Evolutionary conservation across 495 filamentous ascomycete species (phyloP), one percentile per base, ranked within the genome.

Genomic region (Pyrenula aspistea): DNA sequence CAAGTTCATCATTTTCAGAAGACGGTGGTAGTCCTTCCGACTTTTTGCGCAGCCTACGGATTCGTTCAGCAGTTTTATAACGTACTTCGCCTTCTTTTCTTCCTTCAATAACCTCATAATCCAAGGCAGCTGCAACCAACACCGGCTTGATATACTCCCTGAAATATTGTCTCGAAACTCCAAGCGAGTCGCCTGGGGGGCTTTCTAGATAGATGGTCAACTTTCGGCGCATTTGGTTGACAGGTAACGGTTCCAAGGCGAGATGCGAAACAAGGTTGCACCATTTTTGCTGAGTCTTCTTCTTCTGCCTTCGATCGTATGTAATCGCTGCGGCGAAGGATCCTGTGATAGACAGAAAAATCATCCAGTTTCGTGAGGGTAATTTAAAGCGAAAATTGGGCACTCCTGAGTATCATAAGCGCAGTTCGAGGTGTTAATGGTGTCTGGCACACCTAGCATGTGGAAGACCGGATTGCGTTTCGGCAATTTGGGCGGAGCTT

Each of bases 301-400:
- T 85, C 71, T 92, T 96, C 69, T 96, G 85, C 36, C 86, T 79
- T 60, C 89, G 89, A 71, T 99, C 93, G 73, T 97, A 96, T 61
- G 89, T 76, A 52, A 96, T 68, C 11, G 87, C 84, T 4, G 78
- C 83, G 0, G 86, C 83, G 61, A 95, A 86, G 31, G 87, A 83
- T 24, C 83, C 83, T 12, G 85, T 85, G 60, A 97, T 69, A 19
- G 85, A 73, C 64, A 92, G 76, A 74, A 99, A 97, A 61, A 99
- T 96, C 72, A 88, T 81, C 93, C 93, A 99, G 66, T 97, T 97
- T 24, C 94, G 84, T 12, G 93, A 99, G 20, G 93, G 93, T 10
- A 99, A 83, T 73, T 86, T 91, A 62, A 85, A 77, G 15, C 86
- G 83, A 58, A 94, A 76, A 55, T 80, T 84, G 22, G 91, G 91